Evolutionary conservation across 2,329 filamentous ascomycete genomes (phyloP).

Genomic region (Cordyceps javanica): DNA sequence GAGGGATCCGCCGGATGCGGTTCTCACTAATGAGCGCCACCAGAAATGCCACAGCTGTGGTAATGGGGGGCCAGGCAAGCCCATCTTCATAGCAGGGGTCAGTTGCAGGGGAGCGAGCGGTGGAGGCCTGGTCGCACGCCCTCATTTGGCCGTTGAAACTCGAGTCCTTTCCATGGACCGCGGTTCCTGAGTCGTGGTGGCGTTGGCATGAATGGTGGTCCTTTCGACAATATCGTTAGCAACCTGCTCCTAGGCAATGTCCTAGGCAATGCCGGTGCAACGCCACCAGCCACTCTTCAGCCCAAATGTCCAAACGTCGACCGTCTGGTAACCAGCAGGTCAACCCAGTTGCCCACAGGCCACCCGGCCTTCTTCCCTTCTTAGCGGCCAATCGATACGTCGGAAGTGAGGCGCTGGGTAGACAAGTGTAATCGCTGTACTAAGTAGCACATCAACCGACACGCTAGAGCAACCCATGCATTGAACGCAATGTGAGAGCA

Average conservation of each 20-base stretch:
- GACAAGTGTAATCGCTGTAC: too few relatives aligned
- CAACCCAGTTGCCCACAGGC: neutral
- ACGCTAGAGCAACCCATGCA: neutral
- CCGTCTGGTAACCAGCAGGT: neutral
- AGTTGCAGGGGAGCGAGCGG: neutral
- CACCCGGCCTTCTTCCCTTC: neutral
- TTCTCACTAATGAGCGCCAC: constrained; percentile 2
- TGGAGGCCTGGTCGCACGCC: constrained; percentile 1
- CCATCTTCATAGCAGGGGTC: constrained; percentile 1
- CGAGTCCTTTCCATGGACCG: neutral
- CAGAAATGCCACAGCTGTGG: neutral
- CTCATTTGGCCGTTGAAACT: constrained; percentile 8
- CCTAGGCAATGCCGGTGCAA: neutral
- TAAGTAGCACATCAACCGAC: neutral
- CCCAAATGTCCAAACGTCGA: neutral
- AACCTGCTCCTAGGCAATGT: neutral
- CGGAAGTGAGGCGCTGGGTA: neutral
- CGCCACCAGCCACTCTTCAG: neutral
- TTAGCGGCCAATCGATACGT: neutral
- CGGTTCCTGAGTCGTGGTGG: constrained; percentile 10
- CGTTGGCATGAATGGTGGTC: neutral
- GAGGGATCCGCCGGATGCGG: constrained; percentile 3
- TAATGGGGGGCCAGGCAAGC: neutral
- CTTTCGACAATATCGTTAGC: neutral
- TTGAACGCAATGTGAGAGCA: neutral